Evolutionary conservation across 2,329 filamentous ascomycete species (phyloP), one percentile per base, ranked within the genome.

Genomic region (Talaromyces sp.): DNA sequence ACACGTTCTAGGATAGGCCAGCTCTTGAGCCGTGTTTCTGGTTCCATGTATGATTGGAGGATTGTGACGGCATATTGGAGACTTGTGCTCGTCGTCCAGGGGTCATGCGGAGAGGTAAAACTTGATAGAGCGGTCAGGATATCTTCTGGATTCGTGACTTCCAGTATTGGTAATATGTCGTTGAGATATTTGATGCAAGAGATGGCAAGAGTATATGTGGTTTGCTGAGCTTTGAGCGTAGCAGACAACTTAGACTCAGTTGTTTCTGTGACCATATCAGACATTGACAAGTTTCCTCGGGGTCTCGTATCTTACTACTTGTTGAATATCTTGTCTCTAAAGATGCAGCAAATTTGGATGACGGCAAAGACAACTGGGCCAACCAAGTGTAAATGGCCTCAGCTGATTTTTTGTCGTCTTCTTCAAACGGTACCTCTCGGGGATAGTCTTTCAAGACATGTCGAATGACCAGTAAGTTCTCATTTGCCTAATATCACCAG

Each of bases 71-170:
- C 67, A 18, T 61, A 52, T 33, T 64, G 58, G 21, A 63, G 63
- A 46, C 67, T 68, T n/a, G 68, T 58, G 37, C 63, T 62, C 3
- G 72, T 75, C 46, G 71, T 72, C 76, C 76, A 79, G 5, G 75
- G 71, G 65, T 77, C 72, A 21, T 68, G 40, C 3, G 67, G 71
- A 33, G 42, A 61, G 1, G 70, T 71, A 63, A 75, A 76, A 58
- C 72, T 72, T 8, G 73, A 72, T 60, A 76, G 63, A 11, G 71
- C 66, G 35, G 72, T 63, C 31, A 78, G 59, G n/a, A 75, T 62
- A 50, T 74, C 67, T 3, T 67, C 39, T 4, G 65, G 33, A 31
- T 69, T 67, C 6, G 66, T 63, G n/a, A 68, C 58, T 12, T 69
- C 63, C 2, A 66, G 54, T 35, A 73, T 63, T 35, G 67, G 63